These are phyloP conservation scores for Volvox africanus DNA, from an alignment of 139 green algal species.

Conservation along the genomic window DNA sequence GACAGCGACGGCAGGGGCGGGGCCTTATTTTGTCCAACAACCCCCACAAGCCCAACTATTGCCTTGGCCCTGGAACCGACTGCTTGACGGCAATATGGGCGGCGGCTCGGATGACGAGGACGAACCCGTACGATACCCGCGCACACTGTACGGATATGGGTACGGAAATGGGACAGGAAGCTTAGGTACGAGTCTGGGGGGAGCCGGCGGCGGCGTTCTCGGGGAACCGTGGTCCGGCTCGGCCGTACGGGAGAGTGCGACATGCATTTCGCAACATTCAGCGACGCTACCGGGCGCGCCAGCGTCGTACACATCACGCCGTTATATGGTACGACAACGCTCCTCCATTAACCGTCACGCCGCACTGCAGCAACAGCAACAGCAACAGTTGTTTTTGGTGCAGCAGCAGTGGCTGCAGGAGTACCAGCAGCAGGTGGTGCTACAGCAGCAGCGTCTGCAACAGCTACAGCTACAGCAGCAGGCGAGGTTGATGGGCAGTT, in stretches of 20 bases:
- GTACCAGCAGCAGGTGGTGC: neutral
- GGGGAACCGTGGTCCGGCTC: neutral
- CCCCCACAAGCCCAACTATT: neutral
- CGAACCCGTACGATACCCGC: neutral
- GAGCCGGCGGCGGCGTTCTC: neutral
- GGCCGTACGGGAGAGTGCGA: neutral
- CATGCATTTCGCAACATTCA: neutral
- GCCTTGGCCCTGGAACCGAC: constrained; percentile 37
- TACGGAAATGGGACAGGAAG: neutral
- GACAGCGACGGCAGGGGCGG: neutral
- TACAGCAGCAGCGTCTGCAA: neutral
- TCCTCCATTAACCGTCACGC: constrained; percentile 10
- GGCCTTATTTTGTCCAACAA: too few species aligned
- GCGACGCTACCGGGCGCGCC: neutral
- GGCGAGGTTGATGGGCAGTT: neutral
- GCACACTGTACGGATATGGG: neutral
- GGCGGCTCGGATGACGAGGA: neutral
- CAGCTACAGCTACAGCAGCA: neutral
- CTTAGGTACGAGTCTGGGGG: neutral
- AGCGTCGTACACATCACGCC: constrained; percentile 25
- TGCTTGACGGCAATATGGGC: neutral
- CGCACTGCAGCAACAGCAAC: constrained; percentile 10
- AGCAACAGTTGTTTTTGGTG: constrained; percentile 5
- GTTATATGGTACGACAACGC: neutral
- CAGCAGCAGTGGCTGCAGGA: constrained; percentile 39